These are phyloP conservation scores for Thielaviopsis musarum DNA, from an alignment of 2,329 filamentous ascomycete genomes.

Conservation along the genomic window DNA sequence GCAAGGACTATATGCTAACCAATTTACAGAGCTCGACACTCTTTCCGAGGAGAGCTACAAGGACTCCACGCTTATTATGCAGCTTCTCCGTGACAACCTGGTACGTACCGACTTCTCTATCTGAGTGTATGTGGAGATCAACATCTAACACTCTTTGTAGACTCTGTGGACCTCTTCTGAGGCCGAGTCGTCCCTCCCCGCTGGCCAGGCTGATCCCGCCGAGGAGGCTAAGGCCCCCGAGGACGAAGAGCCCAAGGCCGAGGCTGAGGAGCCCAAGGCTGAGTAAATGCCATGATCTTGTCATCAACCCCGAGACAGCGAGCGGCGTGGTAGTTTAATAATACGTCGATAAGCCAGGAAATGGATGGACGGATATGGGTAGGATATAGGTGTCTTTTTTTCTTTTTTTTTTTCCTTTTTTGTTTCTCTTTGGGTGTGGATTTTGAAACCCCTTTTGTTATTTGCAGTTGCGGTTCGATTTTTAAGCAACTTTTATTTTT, in stretches of 20 bases:
- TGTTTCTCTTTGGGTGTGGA: slow-evolving; percentile 1
- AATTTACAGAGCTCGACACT: slow-evolving; percentile 66
- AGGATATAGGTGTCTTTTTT: slow-evolving; percentile 10
- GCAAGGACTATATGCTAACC: slow-evolving; percentile 15
- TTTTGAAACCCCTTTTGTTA: slow-evolving; percentile 8
- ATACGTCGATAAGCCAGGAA: slow-evolving; percentile 14
- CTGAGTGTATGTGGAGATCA: slow-evolving; percentile 13
- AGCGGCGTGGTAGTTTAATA: slow-evolving; percentile 15
- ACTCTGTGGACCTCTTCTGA: slow-evolving; percentile 99
- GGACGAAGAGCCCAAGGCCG: slow-evolving; percentile 32
- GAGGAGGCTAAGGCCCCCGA: slow-evolving; percentile 35
- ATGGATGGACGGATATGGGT: slow-evolving; percentile 4
- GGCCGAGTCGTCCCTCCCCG: slow-evolving; percentile 58
- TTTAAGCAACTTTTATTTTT: slow-evolving; percentile 7
- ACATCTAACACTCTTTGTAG: slow-evolving; percentile 27
- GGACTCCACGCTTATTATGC: slow-evolving; percentile 97
- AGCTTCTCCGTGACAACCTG: slow-evolving; percentile 92
- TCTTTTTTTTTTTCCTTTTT: slow-evolving; percentile 16
- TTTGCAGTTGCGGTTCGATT: slow-evolving; percentile 3
- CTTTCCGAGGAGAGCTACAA: slow-evolving; percentile 98
- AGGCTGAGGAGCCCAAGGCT: slow-evolving; percentile 53
- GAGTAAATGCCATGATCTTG: slow-evolving; percentile 35
- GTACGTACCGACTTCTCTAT: slow-evolving; percentile 31
- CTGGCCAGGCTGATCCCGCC: slow-evolving; percentile 31
- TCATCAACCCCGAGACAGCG: slow-evolving; percentile 22